Conservation (phyloP, 768 basidiomycete species). For the Boletellus ananiceps region DNA sequence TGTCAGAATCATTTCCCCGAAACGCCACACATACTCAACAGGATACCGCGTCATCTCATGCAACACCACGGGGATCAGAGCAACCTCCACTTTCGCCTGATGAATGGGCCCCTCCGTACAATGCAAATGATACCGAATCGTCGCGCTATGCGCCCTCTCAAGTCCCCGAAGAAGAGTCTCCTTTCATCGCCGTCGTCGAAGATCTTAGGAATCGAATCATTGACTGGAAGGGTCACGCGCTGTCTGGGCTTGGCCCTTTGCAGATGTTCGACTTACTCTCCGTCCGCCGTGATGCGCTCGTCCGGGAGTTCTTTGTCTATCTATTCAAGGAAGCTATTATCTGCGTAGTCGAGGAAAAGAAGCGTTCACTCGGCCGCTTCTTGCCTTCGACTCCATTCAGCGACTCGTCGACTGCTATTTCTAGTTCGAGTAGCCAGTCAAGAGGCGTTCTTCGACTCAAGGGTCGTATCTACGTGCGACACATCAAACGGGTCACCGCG, state of each 20-base stretch:
- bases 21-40: slow-evolving; percentile 22
- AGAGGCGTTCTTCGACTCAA: slow-evolving; percentile 84
- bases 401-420: slow-evolving; percentile 44
- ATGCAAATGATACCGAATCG: slow-evolving; percentile 26
- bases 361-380: slow-evolving; percentile 71
- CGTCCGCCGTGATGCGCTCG: slow-evolving; percentile 83
- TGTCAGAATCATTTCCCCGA: slow-evolving; percentile 43
- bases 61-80: slow-evolving; percentile 10
- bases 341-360: slow-evolving; percentile 96
- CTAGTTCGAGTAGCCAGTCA: slow-evolving; percentile 28
- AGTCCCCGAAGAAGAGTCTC: slow-evolving; percentile 56
- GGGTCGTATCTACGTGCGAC: slow-evolving; percentile 92
- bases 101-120: slow-evolving; percentile 26
- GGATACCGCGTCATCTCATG: slow-evolving; percentile 21
- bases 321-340: slow-evolving; percentile 97
- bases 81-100: slow-evolving; percentile 21
- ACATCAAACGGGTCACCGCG: slow-evolving; percentile 86
- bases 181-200: slow-evolving; percentile 79
- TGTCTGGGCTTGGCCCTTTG: slow-evolving; percentile 82
- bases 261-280: slow-evolving; percentile 91
- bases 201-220: slow-evolving; percentile 88
- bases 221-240: slow-evolving; percentile 93
- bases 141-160: slow-evolving; percentile 28
- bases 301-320: slow-evolving; percentile 94
- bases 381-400: slow-evolving; percentile 60